Conservation (phyloP, 2,329 filamentous ascomycete species). For the Bipolaris victoriae region DNA sequence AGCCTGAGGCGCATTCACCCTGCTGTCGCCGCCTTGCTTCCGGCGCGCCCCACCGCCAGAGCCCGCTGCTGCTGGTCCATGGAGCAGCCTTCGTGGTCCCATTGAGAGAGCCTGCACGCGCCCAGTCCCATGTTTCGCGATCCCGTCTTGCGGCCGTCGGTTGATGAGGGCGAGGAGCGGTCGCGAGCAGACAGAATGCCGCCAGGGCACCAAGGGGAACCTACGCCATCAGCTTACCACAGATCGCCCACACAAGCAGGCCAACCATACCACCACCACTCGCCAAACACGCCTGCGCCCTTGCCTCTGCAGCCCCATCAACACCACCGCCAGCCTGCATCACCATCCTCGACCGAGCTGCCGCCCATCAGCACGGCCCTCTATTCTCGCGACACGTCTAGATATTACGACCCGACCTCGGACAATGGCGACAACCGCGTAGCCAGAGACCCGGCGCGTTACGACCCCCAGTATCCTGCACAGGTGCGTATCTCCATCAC, state of each 20-base stretch:
- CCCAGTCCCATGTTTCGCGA: conserved; percentile 38
- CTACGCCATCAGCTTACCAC: conserved; percentile 44
- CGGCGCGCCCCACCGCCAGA: conserved; percentile 14
- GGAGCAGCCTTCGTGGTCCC: conserved; percentile 13
- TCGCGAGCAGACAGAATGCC: conserved; percentile 42
- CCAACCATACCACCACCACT: conserved; percentile 46
- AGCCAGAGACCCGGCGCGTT: conserved; percentile 41
- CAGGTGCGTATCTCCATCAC: conserved; percentile 35
- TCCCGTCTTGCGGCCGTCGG: conserved; percentile 37
- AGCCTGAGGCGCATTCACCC: conserved; percentile 25
- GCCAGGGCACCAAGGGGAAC: conserved; percentile 44
- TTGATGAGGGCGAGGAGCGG: conserved; percentile 38
- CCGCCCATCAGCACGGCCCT: conserved; percentile 50
- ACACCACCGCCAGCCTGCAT: conserved; percentile 23
- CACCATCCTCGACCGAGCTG: conserved; percentile 49
- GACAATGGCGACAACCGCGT: conserved; percentile 50
- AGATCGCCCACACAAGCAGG: conserved; percentile 47
- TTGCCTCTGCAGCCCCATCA: conserved; percentile 40
- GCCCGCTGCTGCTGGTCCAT: conserved; percentile 20
- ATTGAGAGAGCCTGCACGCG: conserved; percentile 9
- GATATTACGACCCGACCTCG: conserved; percentile 59
- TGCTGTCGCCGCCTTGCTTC: conserved; percentile 11
- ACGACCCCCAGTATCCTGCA: conserved; percentile 40
- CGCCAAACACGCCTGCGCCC: conserved; percentile 43
- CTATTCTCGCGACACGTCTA: conserved; percentile 51